Conservation (phyloP, 192 early-diverging fungal species). For the Coemansia sp. region DNA sequence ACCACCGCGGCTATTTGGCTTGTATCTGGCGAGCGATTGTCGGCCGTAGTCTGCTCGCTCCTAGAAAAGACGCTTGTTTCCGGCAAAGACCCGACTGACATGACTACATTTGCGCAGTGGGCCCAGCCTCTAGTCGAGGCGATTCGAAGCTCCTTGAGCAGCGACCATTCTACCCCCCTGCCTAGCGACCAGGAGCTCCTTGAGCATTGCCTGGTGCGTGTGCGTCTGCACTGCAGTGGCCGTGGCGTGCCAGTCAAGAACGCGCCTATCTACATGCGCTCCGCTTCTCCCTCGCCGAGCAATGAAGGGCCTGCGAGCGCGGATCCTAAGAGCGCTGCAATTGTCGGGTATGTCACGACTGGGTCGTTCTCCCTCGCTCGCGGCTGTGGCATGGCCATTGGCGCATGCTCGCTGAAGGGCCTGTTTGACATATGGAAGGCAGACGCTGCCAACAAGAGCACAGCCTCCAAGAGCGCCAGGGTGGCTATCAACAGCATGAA, state of each 20-base stretch:
- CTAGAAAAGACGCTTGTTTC: not conserved
- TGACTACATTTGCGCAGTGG: slow-evolving; percentile 17
- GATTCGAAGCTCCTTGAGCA: not conserved
- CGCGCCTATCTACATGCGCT: slow-evolving; percentile 27
- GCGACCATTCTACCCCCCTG: not conserved
- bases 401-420: slow-evolving; percentile 42
- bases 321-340: not conserved
- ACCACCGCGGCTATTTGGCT: slow-evolving; percentile 29
- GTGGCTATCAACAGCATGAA: slow-evolving; percentile 22
- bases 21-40: slow-evolving; percentile 25
- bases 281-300: not conserved
- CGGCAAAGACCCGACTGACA: too few species aligned
- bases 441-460: not conserved
- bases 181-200: slow-evolving; percentile 1
- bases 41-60: slow-evolving; percentile 6
- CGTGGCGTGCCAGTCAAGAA: slow-evolving; percentile 38
- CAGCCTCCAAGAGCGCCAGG: not conserved
- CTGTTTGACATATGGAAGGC: slow-evolving; percentile 22
- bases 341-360: slow-evolving; percentile 40
- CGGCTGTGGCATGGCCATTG: slow-evolving; percentile 44
- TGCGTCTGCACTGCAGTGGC: slow-evolving; percentile 34
- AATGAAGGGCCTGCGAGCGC: not conserved
- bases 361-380: slow-evolving; percentile 50
- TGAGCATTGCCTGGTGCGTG: slow-evolving; percentile 33
- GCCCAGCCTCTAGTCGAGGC: slow-evolving; percentile 22